Conservation (phyloP, 2,329 filamentous ascomycete genomes). For the Aspergillus transmontanensis region DNA sequence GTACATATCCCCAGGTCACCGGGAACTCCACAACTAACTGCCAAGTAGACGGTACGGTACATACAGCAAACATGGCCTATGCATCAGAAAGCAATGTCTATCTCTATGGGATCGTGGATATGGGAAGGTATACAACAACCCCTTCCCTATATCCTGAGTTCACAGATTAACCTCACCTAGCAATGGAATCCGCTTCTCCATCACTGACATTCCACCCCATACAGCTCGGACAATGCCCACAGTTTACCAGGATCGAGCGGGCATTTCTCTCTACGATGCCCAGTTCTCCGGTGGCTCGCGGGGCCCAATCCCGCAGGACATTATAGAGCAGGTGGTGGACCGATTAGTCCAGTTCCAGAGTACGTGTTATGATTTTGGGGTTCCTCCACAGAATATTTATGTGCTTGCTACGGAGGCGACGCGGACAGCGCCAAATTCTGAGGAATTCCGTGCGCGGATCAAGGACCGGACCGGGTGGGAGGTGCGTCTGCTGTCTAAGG, state of each 20-base stretch:
- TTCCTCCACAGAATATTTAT: constrained; percentile 64
- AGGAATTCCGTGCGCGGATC: constrained; percentile 68
- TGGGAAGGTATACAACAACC: constrained; percentile 41
- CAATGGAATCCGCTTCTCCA: constrained; percentile 92
- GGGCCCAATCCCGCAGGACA: constrained; percentile 58
- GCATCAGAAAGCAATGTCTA: not conserved
- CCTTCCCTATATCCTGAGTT: not conserved
- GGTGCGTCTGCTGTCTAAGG: constrained; percentile 73
- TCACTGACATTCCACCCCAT: constrained; percentile 75
- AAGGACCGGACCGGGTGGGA: constrained; percentile 64
- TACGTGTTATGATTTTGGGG: constrained; percentile 70
- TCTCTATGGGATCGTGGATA: constrained; percentile 43
- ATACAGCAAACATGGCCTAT: not conserved
- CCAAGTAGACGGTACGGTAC: not conserved
- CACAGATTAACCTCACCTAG: constrained; percentile 36
- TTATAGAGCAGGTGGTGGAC: constrained; percentile 67
- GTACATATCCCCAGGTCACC: not conserved
- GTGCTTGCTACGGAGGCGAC: constrained; percentile 90
- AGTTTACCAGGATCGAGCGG: constrained; percentile 74
- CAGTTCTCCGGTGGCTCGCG: constrained; percentile 53
- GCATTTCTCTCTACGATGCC: constrained; percentile 86
- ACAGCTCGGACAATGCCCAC: constrained; percentile 73
- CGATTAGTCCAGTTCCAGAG: constrained; percentile 70
- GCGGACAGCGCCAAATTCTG: constrained; percentile 74
- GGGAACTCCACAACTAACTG: not conserved